A percentile compares a stretch with the other conserved stretches of the same genome.
Conservation (phyloP, 495 filamentous ascomycete genomes). For the Penicillium taxi region DNA sequence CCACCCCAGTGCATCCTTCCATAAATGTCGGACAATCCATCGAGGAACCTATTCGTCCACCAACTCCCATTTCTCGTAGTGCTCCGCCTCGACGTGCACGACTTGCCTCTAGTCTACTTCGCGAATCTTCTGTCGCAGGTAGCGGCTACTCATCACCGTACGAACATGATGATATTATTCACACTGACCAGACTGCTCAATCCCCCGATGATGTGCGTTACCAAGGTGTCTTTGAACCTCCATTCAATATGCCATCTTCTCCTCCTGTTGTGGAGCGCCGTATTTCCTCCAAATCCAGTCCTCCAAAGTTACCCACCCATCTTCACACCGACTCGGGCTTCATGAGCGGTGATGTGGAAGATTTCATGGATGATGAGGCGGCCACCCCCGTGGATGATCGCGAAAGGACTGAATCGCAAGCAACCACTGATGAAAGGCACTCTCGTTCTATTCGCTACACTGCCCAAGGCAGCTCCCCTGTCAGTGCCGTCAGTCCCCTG, state of each 20-base stretch:
- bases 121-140: constrained; percentile 37
- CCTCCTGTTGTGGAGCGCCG: constrained; percentile 59
- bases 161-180: constrained; percentile 31
- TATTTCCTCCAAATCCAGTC: constrained; percentile 60
- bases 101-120: constrained; percentile 31
- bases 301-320: constrained; percentile 57
- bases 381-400: constrained; percentile 29
- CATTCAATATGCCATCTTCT: constrained; percentile 64
- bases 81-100: constrained; percentile 27
- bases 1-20: constrained; percentile 54
- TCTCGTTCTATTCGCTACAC: constrained; percentile 37
- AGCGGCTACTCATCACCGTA: constrained; percentile 44
- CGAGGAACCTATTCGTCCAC: constrained; percentile 73
- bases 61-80: constrained; percentile 64
- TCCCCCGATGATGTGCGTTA: constrained; percentile 43
- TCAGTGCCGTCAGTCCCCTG: constrained; percentile 12
- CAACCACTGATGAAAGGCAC: constrained; percentile 35
- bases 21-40: constrained; percentile 43
- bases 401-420: constrained; percentile 25
- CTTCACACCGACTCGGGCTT: constrained; percentile 65
- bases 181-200: constrained; percentile 25
- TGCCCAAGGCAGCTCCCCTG: constrained; percentile 26
- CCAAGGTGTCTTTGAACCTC: constrained; percentile 40
- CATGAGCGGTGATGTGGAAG: constrained; percentile 66
- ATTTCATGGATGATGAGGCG: constrained; percentile 47